Base-by-base conservation (phyloP, 2,329 filamentous ascomycete genomes). In the Diaporthe sp. region DNA sequence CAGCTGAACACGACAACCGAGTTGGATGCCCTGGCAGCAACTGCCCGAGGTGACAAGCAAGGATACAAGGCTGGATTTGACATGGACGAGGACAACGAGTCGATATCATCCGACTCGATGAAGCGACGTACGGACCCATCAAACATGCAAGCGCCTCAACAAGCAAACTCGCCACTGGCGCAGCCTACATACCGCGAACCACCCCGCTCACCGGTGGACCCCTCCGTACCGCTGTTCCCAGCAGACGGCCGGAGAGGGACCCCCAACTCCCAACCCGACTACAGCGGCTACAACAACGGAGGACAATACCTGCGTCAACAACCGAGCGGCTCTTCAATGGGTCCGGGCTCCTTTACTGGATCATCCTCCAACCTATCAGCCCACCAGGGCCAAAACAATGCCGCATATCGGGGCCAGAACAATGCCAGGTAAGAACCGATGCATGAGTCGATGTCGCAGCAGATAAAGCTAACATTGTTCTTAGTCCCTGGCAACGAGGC, bases 21-120 rank as follows among this genome's bases (percentile, higher is more conserved):
- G 85, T 89, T 98, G 69, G 95, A 98, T 83, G 96, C 96, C 12
- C 87, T 98, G 74, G 96, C 94, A 78, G 94, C 94, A 22, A 98
- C 95, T 7, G 96, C 96, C 46, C 93, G 96, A 81, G 95, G 95
- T 75, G 95, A 98, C 82, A 94, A 94, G 84, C 82, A 82, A 72
- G 89, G 89, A 62, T 89, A 89, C 77, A 89, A 89, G 78, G 86
- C 88, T 75, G 87, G 87, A 44, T 86, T 92, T 39, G 92, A 92
- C 75, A 89, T 95, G 76, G 93, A 95, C 75, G 94, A 95, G 75
- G 94, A 95, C 75, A 91, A 91, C 61, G 91, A 92, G 61, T 93
- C 91, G 39, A 91, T 92, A 83, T 92, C 91, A 5, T 91, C 90
- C 28, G 89, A 88, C 51, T 90, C 92, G 13, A 78, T 87, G 76